These are phyloP conservation scores for Eucalyptus curtisii DNA, from an alignment of 345 rosid species.

Conservation along the genomic window DNA sequence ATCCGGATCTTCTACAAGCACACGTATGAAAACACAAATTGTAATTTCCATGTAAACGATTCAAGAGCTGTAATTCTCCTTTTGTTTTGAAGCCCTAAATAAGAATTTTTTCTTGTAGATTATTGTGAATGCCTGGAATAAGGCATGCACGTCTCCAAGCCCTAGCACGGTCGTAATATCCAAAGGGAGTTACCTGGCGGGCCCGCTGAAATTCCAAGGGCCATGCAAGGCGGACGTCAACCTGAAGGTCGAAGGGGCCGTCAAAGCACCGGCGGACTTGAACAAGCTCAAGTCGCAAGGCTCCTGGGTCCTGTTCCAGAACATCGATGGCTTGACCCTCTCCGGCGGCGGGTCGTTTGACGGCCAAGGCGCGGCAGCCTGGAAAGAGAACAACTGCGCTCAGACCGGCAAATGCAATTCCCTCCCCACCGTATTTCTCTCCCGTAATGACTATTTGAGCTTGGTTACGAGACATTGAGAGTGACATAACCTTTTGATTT, in stretches of 20 bases:
- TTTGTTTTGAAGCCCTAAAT: not conserved
- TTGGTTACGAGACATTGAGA: not conserved
- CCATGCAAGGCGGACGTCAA: constrained; percentile 33
- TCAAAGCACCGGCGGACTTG: constrained; percentile 14
- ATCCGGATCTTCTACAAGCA: not conserved
- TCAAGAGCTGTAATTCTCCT: not conserved
- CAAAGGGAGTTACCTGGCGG: constrained; percentile 21
- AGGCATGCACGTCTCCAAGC: constrained; percentile 11
- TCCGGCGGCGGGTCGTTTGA: not conserved
- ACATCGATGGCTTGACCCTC: constrained; percentile 3
- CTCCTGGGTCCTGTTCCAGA: constrained; percentile 17
- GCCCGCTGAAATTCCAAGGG: constrained; percentile 9
- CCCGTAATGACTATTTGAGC: not conserved
- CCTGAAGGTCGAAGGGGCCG: constrained; percentile 18
- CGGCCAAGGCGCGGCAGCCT: not conserved
- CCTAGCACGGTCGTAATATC: constrained; percentile 16
- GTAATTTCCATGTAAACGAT: not conserved
- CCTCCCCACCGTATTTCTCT: not conserved
- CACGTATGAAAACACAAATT: not conserved
- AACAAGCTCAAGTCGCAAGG: not conserved
- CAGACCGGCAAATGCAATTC: not conserved
- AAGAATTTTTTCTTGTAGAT: not conserved
- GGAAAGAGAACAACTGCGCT: not conserved
- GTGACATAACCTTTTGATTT: not conserved
- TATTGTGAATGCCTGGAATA: constrained; percentile 15